Percentiles rank a stretch among this genome's conserved stretches.
Evolutionary conservation across 2,329 filamentous ascomycete species (phyloP).

Genomic region (Dothiorella sarmentorum): DNA sequence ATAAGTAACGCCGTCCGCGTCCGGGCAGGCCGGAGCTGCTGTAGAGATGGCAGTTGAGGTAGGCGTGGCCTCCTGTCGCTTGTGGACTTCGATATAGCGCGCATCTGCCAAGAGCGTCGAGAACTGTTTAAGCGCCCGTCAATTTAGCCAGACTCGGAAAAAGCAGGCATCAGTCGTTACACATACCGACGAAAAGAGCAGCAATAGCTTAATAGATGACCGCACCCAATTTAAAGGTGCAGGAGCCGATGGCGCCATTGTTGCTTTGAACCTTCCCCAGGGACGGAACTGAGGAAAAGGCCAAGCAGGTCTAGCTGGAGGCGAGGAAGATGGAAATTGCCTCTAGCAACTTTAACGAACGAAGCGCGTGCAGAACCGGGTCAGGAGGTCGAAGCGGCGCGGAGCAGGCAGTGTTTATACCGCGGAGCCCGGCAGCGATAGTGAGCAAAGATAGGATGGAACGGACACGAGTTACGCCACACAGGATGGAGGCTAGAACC

Average conservation of each 20-base stretch:
- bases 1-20: slow-evolving; percentile 6
- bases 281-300: neutral
- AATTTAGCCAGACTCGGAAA: slow-evolving; percentile 3
- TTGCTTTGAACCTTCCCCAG: neutral
- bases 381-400: neutral
- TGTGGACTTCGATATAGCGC: neutral
- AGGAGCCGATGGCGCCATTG: slow-evolving; percentile 14
- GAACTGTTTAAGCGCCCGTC: slow-evolving; percentile 9
- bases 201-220: neutral
- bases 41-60: slow-evolving; percentile 8
- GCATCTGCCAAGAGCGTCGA: slow-evolving; percentile 12
- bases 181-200: slow-evolving; percentile 9
- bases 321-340: neutral
- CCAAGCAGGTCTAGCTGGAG: slow-evolving; percentile 7
- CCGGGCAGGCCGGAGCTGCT: slow-evolving; percentile 5
- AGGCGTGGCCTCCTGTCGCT: neutral
- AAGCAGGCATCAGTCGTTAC: neutral
- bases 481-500: neutral
- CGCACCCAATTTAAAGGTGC: slow-evolving; percentile 11
- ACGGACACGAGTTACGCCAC: neutral
- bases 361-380: neutral
- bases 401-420: slow-evolving; percentile 10
- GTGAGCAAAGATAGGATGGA: neutral
- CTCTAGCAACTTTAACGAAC: neutral
- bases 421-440: neutral